phyloP scores from a whole-genome alignment of 1,139 yeast genomes.

The Arxiozyma slooffiae region DNA sequence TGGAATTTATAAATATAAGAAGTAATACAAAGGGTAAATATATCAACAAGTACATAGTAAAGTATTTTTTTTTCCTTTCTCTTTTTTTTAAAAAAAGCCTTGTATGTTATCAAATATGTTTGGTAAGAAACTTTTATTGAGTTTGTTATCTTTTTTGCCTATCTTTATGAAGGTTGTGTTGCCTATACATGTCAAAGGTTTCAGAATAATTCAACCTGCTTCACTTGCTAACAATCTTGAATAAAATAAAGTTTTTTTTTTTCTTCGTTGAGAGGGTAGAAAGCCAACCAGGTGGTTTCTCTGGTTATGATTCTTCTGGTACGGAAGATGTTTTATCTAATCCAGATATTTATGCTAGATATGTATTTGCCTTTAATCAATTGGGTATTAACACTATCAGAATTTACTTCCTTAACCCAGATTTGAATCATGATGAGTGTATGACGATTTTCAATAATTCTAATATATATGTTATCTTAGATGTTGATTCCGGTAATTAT shows the following conservation, averaged over 20 bases:
- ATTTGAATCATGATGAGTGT: conserved; percentile 73
- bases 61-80: not conserved
- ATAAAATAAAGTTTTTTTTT: conserved; percentile 41
- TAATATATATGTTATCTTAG: conserved; percentile 79
- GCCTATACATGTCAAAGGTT: conserved; percentile 39
- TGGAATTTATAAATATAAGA: too few relatives aligned
- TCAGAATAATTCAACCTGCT: conserved; percentile 41
- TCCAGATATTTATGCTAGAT: conserved; percentile 64
- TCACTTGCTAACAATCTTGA: conserved; percentile 27
- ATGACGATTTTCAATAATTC: conserved; percentile 79
- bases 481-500: conserved; percentile 67
- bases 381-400: conserved; percentile 67
- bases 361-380: conserved; percentile 65
- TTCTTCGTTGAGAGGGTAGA: conserved; percentile 53
- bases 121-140: conserved; percentile 5
- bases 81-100: too few relatives aligned
- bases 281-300: conserved; percentile 67
- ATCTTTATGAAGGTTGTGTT: conserved; percentile 33
- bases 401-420: conserved; percentile 68
- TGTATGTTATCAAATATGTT: not conserved
- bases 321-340: conserved; percentile 63
- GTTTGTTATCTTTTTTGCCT: conserved; percentile 11
- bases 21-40: not conserved
- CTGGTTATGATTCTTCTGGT: conserved; percentile 38
- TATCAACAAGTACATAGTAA: conserved; percentile 6